These are phyloP conservation scores for Penstemon davidsonii DNA, from an alignment of 257 asterid species.

Conservation along the genomic window DNA sequence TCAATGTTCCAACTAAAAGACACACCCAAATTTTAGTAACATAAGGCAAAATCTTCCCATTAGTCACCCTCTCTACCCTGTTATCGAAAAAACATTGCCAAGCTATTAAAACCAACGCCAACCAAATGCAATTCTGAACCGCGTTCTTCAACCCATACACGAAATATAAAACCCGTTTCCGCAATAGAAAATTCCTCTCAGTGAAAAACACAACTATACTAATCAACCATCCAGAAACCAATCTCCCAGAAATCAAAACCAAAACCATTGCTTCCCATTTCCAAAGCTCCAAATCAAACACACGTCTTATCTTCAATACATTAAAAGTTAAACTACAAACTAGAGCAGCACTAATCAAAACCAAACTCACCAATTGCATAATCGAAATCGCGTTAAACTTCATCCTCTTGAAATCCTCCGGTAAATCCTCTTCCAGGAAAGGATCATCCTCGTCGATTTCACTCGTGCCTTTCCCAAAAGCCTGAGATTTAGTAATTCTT, in stretches of 20 bases:
- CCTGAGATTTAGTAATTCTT: not conserved
- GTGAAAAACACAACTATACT: slow-evolving; percentile 34
- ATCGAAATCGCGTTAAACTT: slow-evolving; percentile 16
- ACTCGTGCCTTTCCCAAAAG: slow-evolving; percentile 1
- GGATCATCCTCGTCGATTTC: slow-evolving; percentile 32
- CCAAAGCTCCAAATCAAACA: slow-evolving; percentile 33
- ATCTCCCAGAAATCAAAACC: slow-evolving; percentile 37
- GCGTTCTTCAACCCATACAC: slow-evolving; percentile 39
- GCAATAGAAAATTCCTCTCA: slow-evolving; percentile 32
- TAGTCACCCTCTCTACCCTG: slow-evolving; percentile 23
- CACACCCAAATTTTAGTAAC: slow-evolving; percentile 29
- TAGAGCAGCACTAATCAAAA: slow-evolving; percentile 25
- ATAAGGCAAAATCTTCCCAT: slow-evolving; percentile 1
- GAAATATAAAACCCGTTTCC: slow-evolving; percentile 39
- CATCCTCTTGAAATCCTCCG: slow-evolving; percentile 27
- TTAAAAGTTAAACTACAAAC: slow-evolving; percentile 22
- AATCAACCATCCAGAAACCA: slow-evolving; percentile 39
- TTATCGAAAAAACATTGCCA: slow-evolving; percentile 37
- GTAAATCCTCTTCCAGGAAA: slow-evolving; percentile 34
- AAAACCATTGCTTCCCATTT: slow-evolving; percentile 37
- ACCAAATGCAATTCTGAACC: slow-evolving; percentile 37
- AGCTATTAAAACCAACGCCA: slow-evolving; percentile 25
- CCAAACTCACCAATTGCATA: slow-evolving; percentile 30
- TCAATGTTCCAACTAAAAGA: slow-evolving; percentile 25
- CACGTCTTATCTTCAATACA: slow-evolving; percentile 1